A percentile compares a stretch with the other conserved stretches of the same genome.
phyloP scores from a whole-genome alignment of 345 rosid species.

The Diplotaxis tenuifolia region DNA sequence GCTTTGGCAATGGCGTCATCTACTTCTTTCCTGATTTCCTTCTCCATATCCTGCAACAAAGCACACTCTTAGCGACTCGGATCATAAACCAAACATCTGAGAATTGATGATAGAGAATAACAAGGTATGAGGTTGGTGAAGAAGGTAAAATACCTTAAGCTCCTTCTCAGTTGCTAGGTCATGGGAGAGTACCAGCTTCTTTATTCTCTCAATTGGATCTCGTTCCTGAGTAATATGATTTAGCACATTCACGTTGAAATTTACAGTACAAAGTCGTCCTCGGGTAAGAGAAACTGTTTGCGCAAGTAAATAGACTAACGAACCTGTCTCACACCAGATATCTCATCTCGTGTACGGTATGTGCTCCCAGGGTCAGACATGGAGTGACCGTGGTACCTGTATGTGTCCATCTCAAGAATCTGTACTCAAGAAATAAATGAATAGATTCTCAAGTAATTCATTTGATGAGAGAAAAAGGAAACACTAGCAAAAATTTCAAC shows the following conservation, averaged over 20 bases:
- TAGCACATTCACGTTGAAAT: not conserved
- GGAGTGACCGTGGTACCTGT: constrained; percentile 97
- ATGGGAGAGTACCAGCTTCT: constrained; percentile 68
- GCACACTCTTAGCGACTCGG: not conserved
- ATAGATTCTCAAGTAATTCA: not conserved
- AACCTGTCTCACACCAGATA: constrained; percentile 93
- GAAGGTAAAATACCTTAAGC: constrained; percentile 70
- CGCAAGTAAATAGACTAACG: constrained; percentile 9
- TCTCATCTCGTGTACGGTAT: constrained; percentile 97
- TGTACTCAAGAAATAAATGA: constrained; percentile 38
- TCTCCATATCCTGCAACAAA: constrained; percentile 85
- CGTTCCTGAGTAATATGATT: constrained; percentile 59
- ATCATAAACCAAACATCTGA: not conserved
- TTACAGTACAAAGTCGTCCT: not conserved
- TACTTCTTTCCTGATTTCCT: constrained; percentile 83
- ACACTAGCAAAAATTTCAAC: not conserved
- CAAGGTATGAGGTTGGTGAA: not conserved
- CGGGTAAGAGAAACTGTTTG: not conserved
- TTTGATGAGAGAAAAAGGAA: not conserved
- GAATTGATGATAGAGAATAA: no score
- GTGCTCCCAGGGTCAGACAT: constrained; percentile 99
- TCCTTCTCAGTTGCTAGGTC: constrained; percentile 94
- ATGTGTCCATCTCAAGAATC: constrained; percentile 99
- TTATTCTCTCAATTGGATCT: constrained; percentile 87
- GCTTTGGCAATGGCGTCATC: constrained; percentile 96